Conservation (phyloP, 305 asterid genomes). For the Fraxinus albicans region DNA sequence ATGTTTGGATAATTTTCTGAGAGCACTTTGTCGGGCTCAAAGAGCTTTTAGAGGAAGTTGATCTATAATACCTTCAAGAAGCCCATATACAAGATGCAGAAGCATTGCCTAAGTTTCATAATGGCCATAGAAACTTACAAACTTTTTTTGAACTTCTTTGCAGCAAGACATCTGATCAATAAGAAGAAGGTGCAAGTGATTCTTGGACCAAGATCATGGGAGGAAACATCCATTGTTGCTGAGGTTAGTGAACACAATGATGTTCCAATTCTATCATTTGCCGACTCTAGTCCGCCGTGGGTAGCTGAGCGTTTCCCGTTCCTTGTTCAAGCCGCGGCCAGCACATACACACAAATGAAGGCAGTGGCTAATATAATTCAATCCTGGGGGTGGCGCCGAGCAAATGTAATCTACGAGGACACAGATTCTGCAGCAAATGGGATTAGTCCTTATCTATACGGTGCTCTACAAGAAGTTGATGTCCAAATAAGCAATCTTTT, state of each 20-base stretch:
- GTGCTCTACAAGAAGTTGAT: conserved; percentile 26
- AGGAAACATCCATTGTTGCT: conserved; percentile 38
- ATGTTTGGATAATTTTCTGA: no score
- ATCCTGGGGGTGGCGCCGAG: conserved; percentile 35
- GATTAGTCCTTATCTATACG: conserved; percentile 28
- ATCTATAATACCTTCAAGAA: no score
- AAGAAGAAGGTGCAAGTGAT: conserved; percentile 26
- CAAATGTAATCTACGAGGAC: conserved; percentile 41
- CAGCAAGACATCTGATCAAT: conserved; percentile 37
- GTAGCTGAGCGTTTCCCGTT: conserved; percentile 31
- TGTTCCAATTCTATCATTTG: conserved; percentile 33
- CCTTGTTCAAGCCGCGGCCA: conserved; percentile 37
- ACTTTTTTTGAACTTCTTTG: not conserved
- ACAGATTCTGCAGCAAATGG: conserved; percentile 16
- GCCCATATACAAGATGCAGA: no score
- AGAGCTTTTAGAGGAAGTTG: no score
- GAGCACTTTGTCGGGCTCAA: no score
- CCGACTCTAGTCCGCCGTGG: conserved; percentile 35
- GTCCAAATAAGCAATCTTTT: conserved; percentile 27
- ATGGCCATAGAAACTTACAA: not conserved
- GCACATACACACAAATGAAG: conserved; percentile 31
- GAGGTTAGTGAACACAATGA: conserved; percentile 23
- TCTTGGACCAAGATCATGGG: conserved; percentile 44
- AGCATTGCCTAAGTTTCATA: not conserved
- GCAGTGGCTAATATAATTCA: conserved; percentile 32